Evolutionary conservation across 1,139 yeast species (phyloP).

Genomic region (Hansenula lynferdii): DNA sequence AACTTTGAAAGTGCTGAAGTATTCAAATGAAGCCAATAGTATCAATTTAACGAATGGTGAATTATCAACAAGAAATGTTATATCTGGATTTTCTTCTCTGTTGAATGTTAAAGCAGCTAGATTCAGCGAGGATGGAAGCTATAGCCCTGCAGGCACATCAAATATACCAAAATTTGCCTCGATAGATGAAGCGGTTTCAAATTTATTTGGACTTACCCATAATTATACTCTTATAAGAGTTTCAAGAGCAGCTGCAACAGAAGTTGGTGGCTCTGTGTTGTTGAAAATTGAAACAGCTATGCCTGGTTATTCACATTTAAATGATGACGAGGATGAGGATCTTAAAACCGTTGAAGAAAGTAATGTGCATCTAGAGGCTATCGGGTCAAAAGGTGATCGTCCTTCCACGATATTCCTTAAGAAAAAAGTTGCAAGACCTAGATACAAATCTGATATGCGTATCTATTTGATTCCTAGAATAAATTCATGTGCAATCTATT

Average conservation of each 20-base stretch:
- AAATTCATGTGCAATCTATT: conserved; percentile 37
- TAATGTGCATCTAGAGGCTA: conserved; percentile 16
- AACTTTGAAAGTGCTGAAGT: conserved; percentile 21
- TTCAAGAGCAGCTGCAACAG: conserved; percentile 50
- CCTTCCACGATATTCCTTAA: conserved; percentile 43
- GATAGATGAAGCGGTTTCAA: conserved; percentile 41
- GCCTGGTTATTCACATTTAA: conserved; percentile 46
- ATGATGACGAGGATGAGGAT: conserved; percentile 34
- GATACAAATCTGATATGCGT: conserved; percentile 41
- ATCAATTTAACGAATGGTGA: conserved; percentile 15
- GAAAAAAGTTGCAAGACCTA: conserved; percentile 35
- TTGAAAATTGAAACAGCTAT: conserved; percentile 50
- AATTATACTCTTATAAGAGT: conserved; percentile 45
- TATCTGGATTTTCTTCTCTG: conserved; percentile 18
- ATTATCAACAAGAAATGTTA: conserved; percentile 15
- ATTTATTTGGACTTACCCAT: conserved; percentile 35
- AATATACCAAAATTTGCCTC: conserved; percentile 39
- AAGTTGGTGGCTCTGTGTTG: conserved; percentile 43
- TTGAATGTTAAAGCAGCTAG: conserved; percentile 19
- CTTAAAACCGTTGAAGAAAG: conserved; percentile 27
- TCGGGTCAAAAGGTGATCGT: conserved; percentile 37
- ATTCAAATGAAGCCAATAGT: conserved; percentile 10
- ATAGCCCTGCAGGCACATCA: conserved; percentile 23
- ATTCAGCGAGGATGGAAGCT: conserved; percentile 13
- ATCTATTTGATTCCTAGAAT: conserved; percentile 33